These are phyloP conservation scores for Ogataea wickerhamii DNA, from an alignment of 805 yeast species.

Conservation along the genomic window DNA sequence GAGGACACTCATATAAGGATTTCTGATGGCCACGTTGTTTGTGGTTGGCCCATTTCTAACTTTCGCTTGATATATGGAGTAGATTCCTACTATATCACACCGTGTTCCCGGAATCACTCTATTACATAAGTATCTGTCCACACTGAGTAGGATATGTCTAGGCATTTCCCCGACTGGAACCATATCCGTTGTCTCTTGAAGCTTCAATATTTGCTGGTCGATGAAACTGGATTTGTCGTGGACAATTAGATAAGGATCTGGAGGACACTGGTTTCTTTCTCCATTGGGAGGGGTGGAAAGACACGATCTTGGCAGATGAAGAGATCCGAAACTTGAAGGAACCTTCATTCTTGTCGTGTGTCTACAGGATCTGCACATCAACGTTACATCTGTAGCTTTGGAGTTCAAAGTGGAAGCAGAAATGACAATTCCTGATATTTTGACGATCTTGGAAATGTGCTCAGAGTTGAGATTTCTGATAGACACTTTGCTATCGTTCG, in stretches of 20 bases:
- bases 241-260: slow-evolving; percentile 87
- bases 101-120: slow-evolving; percentile 92
- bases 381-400: slow-evolving; percentile 76
- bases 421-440: slow-evolving; percentile 90
- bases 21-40: slow-evolving; percentile 80
- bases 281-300: slow-evolving; percentile 51
- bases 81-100: slow-evolving; percentile 87
- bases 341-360: slow-evolving; percentile 67
- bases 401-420: slow-evolving; percentile 86
- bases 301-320: slow-evolving; percentile 66
- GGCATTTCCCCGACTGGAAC: slow-evolving; percentile 99
- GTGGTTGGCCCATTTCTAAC: slow-evolving; percentile 45
- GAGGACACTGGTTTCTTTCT: slow-evolving; percentile 65
- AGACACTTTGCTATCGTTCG: slow-evolving; percentile 67
- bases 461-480: slow-evolving; percentile 83
- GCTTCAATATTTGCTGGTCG: slow-evolving; percentile 89
- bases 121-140: slow-evolving; percentile 87
- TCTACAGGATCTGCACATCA: slow-evolving; percentile 85
- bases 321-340: slow-evolving; percentile 65
- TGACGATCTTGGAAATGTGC: slow-evolving; percentile 82
- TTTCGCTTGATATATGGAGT: slow-evolving; percentile 82
- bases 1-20: slow-evolving; percentile 82
- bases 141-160: slow-evolving; percentile 80
- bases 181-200: slow-evolving; percentile 97
- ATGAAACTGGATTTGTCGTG: slow-evolving; percentile 93